Evolutionary conservation across 257 asterid genomes (phyloP).

Genomic region (Gentiana macrophylla): DNA sequence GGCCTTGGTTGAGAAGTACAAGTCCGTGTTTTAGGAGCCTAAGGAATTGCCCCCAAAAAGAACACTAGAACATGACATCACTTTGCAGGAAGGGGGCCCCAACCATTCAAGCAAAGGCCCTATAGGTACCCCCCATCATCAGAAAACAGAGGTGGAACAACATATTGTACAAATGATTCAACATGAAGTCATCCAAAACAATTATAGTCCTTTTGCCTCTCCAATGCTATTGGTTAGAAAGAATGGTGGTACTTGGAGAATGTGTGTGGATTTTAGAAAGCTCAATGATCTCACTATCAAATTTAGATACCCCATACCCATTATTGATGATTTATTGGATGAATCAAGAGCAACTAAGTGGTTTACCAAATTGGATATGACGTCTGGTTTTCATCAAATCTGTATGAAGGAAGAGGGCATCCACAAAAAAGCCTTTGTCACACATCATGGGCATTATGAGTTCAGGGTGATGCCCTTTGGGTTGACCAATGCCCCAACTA

Average conservation of each 20-base stretch:
- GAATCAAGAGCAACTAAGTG: neutral
- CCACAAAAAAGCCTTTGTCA: neutral
- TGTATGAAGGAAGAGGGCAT: neutral
- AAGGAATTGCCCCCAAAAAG: neutral
- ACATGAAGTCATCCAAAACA: neutral
- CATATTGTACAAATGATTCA: neutral
- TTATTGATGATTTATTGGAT: constrained; percentile 6
- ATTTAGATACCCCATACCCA: constrained; percentile 9
- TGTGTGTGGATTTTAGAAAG: neutral
- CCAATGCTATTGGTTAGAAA: constrained; percentile 6
- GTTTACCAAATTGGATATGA: constrained; percentile 5
- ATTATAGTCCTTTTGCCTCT: neutral
- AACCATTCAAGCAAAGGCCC: neutral
- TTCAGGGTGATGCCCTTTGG: no score
- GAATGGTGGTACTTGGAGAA: constrained; percentile 1
- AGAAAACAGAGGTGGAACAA: neutral
- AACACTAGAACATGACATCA: neutral
- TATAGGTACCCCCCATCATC: constrained; percentile 4
- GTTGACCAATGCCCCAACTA: no score
- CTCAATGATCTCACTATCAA: neutral
- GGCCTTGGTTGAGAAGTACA: no score
- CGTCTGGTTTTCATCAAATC: no score
- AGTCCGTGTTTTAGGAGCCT: constrained; percentile 4
- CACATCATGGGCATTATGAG: no score
- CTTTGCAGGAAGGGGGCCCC: neutral